phyloP scores from a whole-genome alignment of 2,329 filamentous ascomycete genomes.

The Dothidotthia symphoricarpi region DNA sequence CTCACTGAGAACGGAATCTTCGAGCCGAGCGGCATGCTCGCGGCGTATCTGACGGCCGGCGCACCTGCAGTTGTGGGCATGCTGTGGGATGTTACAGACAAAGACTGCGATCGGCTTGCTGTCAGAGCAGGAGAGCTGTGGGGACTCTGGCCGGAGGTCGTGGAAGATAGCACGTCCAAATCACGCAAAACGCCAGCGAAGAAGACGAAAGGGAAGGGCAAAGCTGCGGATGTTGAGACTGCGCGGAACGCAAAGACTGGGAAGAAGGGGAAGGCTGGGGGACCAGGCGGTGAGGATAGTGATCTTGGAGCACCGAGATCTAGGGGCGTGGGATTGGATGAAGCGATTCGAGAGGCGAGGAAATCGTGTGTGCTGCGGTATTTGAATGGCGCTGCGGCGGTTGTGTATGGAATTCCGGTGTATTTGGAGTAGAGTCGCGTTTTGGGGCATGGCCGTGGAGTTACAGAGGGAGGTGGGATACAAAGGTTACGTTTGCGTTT shows the following conservation, averaged over 20 bases:
- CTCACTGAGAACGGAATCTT: conserved; percentile 76
- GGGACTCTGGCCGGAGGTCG: conserved; percentile 64
- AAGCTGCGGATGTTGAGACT: conserved; percentile 28
- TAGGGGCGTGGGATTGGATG: conserved; percentile 57
- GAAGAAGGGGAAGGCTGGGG: conserved; percentile 28
- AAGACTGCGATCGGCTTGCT: conserved; percentile 93
- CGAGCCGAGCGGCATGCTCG: conserved; percentile 84
- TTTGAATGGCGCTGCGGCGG: conserved; percentile 88
- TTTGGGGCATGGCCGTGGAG: too few relatives aligned
- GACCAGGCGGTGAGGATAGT: conserved; percentile 26
- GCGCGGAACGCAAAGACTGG: conserved; percentile 15
- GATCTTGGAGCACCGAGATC: conserved; percentile 20
- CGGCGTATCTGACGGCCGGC: conserved; percentile 86
- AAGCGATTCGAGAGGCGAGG: conserved; percentile 74
- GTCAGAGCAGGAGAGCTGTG: conserved; percentile 76
- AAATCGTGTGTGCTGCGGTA: conserved; percentile 83
- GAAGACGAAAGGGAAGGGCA: conserved; percentile 30
- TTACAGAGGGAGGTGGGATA: too few relatives aligned
- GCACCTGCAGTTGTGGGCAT: conserved; percentile 83
- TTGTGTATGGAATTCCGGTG: conserved; percentile 92
- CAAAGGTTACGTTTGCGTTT: too few relatives aligned
- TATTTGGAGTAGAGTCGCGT: conserved; percentile 57
- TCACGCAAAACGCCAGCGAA: conserved; percentile 25
- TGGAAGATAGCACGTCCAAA: conserved; percentile 18
- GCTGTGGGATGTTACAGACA: conserved; percentile 96